These are phyloP conservation scores for Opeltia flavorubescens DNA, from an alignment of 495 filamentous ascomycete genomes.

Conservation along the genomic window DNA sequence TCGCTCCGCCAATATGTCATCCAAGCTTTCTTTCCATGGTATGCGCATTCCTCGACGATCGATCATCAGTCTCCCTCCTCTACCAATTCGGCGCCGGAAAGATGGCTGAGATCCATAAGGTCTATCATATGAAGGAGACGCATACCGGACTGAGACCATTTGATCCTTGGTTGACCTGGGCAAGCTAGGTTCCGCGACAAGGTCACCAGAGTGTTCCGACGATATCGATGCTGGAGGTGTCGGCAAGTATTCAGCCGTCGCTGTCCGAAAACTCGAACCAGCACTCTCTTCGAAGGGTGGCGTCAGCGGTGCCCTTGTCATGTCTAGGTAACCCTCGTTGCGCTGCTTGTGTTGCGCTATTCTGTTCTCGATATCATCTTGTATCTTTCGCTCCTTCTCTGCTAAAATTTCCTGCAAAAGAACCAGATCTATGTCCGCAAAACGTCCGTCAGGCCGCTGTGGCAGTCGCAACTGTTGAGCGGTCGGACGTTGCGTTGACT, in stretches of 20 bases:
- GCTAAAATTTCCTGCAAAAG: slow-evolving; percentile 59
- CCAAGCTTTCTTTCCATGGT: slow-evolving; percentile 13
- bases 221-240: slow-evolving; percentile 74
- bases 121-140: slow-evolving; percentile 26
- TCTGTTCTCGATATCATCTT: slow-evolving; percentile 64
- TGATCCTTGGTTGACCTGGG: slow-evolving; percentile 24
- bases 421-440: slow-evolving; percentile 62
- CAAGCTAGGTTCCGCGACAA: slow-evolving; percentile 19
- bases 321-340: slow-evolving; percentile 73
- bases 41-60: slow-evolving; percentile 49
- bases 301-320: slow-evolving; percentile 67
- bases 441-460: slow-evolving; percentile 52
- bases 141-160: slow-evolving; percentile 33
- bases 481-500: slow-evolving; percentile 38
- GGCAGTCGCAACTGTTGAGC: slow-evolving; percentile 49
- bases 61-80: slow-evolving; percentile 66
- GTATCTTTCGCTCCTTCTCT: slow-evolving; percentile 70
- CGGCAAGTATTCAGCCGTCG: slow-evolving; percentile 69
- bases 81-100: slow-evolving; percentile 58
- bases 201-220: slow-evolving; percentile 42
- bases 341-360: slow-evolving; percentile 70
- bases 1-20: slow-evolving; percentile 39
- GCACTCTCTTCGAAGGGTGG: slow-evolving; percentile 44
- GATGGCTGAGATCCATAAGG: slow-evolving; percentile 35
- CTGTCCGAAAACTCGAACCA: slow-evolving; percentile 57